Evolutionary conservation across 2,329 filamentous ascomycete genomes (phyloP), one percentile per base, ranked within the genome.

Genomic region (Penicillium frequentans): DNA sequence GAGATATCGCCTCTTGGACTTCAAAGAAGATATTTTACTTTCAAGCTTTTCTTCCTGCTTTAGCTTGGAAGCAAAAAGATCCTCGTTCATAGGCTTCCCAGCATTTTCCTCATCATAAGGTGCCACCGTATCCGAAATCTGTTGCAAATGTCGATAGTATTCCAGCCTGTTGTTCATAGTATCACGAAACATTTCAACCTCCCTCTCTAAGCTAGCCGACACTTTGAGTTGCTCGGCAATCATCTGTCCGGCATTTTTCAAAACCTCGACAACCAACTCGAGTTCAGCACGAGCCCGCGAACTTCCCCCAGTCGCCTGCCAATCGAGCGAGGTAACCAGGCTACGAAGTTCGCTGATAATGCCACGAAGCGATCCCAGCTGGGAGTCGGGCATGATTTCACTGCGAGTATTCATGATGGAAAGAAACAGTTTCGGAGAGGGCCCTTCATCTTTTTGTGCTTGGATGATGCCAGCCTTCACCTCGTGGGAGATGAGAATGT

Each of bases 101-200:
- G 84, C 76, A 50, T 81, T 79, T 27, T 73, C 71, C 11, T 88
- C 87, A 55, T 91, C 87, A 55, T 90, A 90, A 1, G 89, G 87
- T 5, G 85, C 83, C 0, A 98, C 91, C 19, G 86, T 90, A 69
- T 98, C 93, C 0, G 93, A 97, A n/a, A 98, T 86, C 26, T 86
- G 84, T 70, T 98, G 95, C 11, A 98, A 81, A 68, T 97, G 92
- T 5, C 89, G 86, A 70, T 98, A 98, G 70, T 92, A 98, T 56
- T 95, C 91, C 0, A 97, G 77, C 14, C 95, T 87, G 37, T 86
- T 82, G 67, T 98, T 98, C 86, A 96, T 93, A 0, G 89, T 86
- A 16, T 82, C 80, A 27, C 86, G 88, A 70, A 96, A 95, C 27
- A 86, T 77, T 47, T 93, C 88, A 6, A 91, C 77, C 71, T 97